Percentiles rank a stretch among this genome's conserved stretches.
phyloP scores from a whole-genome alignment of 140 eudicot genomes.

The Flaveria floridana region DNA sequence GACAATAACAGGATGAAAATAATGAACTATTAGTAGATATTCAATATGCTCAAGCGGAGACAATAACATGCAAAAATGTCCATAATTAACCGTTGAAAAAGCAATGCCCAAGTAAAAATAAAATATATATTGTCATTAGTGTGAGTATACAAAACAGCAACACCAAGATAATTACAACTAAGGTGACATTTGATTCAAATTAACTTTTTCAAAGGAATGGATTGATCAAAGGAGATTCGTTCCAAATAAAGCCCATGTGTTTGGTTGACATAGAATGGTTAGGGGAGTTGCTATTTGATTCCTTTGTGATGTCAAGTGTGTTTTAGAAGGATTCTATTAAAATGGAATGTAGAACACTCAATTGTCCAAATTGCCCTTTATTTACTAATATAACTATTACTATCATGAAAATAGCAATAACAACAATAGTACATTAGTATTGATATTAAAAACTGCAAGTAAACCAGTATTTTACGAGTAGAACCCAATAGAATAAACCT shows the following conservation, averaged over 20 bases:
- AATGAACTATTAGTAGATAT: constrained; percentile 4
- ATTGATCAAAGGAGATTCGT: not conserved
- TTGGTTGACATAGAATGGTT: constrained; percentile 9
- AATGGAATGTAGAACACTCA: not conserved
- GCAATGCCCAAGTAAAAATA: not conserved
- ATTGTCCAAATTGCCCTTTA: constrained; percentile 12
- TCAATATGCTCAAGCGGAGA: not conserved
- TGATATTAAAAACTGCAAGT: not conserved
- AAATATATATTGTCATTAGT: not conserved
- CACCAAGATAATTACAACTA: not conserved
- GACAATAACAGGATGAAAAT: not conserved
- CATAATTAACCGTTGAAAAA: not conserved
- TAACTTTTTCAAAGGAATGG: not conserved
- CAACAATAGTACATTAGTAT: not conserved
- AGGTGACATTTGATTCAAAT: not conserved
- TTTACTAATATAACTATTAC: not conserved
- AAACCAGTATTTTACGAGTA: constrained; percentile 14
- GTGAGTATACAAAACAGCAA: not conserved
- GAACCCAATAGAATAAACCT: constrained; percentile 18
- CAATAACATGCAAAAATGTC: constrained; percentile 7
- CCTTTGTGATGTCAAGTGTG: constrained; percentile 1
- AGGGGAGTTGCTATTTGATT: not conserved
- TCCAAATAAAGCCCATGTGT: not conserved
- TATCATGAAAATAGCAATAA: not conserved
- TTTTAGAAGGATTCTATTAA: not conserved